Evolutionary conservation across 495 filamentous ascomycete species (phyloP).

Genomic region (Aspergillus affinis): DNA sequence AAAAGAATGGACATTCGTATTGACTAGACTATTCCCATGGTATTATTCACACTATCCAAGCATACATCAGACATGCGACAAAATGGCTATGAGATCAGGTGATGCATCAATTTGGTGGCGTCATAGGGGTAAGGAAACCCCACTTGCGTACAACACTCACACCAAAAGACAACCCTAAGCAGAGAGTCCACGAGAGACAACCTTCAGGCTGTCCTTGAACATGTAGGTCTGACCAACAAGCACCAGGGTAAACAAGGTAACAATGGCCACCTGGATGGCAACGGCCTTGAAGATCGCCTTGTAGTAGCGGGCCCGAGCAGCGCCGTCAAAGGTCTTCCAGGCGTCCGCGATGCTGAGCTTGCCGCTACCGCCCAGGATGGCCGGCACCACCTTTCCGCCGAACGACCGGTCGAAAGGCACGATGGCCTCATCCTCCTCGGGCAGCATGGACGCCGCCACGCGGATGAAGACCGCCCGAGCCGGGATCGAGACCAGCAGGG

Average conservation of each 20-base stretch:
- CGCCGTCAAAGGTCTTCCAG: constrained; percentile 66
- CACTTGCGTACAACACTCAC: too few species aligned
- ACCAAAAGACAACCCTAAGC: too few species aligned
- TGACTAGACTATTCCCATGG: too few species aligned
- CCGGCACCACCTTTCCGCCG: constrained; percentile 56
- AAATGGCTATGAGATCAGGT: too few species aligned
- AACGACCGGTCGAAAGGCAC: constrained; percentile 76
- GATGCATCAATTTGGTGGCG: too few species aligned
- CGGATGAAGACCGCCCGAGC: constrained; percentile 62
- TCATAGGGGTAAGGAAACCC: too few species aligned
- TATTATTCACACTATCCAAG: too few species aligned
- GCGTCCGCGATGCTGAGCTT: constrained; percentile 67
- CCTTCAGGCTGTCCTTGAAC: not conserved
- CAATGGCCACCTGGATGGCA: constrained; percentile 47
- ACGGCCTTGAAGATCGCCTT: constrained; percentile 69
- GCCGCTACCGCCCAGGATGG: constrained; percentile 67
- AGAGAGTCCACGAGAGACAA: not conserved
- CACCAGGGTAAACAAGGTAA: constrained; percentile 39
- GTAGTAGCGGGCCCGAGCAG: constrained; percentile 62
- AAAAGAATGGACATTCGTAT: too few species aligned
- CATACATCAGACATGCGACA: too few species aligned
- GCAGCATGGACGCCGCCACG: constrained; percentile 69
- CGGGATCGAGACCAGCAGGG: constrained; percentile 57
- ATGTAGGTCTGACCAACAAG: constrained; percentile 36
- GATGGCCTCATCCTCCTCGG: constrained; percentile 68